These are phyloP conservation scores for Lumnitzera littorea DNA, from an alignment of 345 rosid genomes.

Conservation along the genomic window DNA sequence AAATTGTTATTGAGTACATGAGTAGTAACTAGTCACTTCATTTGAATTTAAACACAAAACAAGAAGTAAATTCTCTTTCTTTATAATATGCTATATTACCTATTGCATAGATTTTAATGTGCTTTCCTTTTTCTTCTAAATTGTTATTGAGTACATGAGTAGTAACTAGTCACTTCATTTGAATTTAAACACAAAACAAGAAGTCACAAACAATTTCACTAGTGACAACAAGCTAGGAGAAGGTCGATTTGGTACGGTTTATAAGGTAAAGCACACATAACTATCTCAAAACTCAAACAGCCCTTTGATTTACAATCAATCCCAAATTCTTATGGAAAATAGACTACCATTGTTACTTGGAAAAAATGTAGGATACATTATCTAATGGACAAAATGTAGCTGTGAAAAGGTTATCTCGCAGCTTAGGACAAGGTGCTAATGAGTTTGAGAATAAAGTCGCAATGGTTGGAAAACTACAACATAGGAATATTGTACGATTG, in stretches of 20 bases:
- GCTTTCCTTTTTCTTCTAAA: slow-evolving; percentile 34
- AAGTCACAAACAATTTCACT: slow-evolving; percentile 45
- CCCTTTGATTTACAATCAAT: too few relatives aligned
- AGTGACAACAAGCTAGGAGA: slow-evolving; percentile 45
- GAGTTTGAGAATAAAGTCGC: slow-evolving; percentile 19
- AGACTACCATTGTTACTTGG: too few relatives aligned
- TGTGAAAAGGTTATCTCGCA: slow-evolving; percentile 33
- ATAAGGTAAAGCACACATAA: slow-evolving; percentile 25
- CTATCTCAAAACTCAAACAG: too few relatives aligned
- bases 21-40: slow-evolving; percentile 34
- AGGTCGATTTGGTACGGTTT: slow-evolving; percentile 73
- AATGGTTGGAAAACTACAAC: too few relatives aligned
- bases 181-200: slow-evolving; percentile 28
- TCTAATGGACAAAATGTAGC: slow-evolving; percentile 30
- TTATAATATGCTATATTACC: slow-evolving; percentile 18
- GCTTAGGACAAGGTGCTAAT: slow-evolving; percentile 31
- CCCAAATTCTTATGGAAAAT: too few relatives aligned
- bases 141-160: slow-evolving; percentile 26
- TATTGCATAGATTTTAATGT: too few relatives aligned
- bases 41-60: slow-evolving; percentile 26
- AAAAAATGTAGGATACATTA: slow-evolving; percentile 26
- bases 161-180: slow-evolving; percentile 34
- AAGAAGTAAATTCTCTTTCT: too few relatives aligned
- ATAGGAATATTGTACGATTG: too few relatives aligned
- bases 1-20: slow-evolving; percentile 26